A percentile compares a stretch with the other conserved stretches of the same genome.
These are phyloP conservation scores for Rhizopogon vulgaris DNA, from an alignment of 768 basidiomycete genomes.

Conservation along the genomic window DNA sequence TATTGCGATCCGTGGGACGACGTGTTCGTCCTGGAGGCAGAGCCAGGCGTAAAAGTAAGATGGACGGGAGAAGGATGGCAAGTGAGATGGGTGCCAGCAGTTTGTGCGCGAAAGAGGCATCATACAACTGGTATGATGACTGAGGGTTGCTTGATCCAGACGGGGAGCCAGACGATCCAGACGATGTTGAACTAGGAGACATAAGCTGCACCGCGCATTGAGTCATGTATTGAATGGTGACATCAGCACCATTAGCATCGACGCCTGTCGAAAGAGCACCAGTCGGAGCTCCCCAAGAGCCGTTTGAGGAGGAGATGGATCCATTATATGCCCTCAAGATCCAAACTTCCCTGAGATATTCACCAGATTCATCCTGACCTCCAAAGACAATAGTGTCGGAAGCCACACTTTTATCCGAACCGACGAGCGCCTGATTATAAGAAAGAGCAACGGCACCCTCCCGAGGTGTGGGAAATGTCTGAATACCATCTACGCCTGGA, in stretches of 20 bases:
- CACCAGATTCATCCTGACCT: constrained; percentile 61
- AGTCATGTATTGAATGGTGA: constrained; percentile 51
- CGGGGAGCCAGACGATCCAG: constrained; percentile 6
- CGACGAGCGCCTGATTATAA: constrained; percentile 49
- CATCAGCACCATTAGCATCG: constrained; percentile 63
- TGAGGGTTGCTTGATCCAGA: constrained; percentile 16
- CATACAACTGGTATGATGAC: constrained; percentile 26
- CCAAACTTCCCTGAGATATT: constrained; percentile 73
- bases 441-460: constrained; percentile 66
- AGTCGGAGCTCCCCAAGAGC: constrained; percentile 61
- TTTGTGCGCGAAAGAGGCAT: constrained; percentile 43
- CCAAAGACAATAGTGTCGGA: constrained; percentile 78
- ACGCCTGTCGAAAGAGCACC: constrained; percentile 59
- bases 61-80: constrained; percentile 35
- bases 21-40: constrained; percentile 27
- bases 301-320: constrained; percentile 46
- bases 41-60: constrained; percentile 37
- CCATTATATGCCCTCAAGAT: constrained; percentile 67
- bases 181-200: constrained; percentile 16
- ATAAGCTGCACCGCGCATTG: constrained; percentile 46
- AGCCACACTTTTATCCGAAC: constrained; percentile 37
- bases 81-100: constrained; percentile 43
- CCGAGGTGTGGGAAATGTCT: constrained; percentile 58
- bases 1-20: constrained; percentile 15
- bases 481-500: constrained; percentile 39